Base-by-base conservation (phyloP, 306 rosid genomes). In the Datisca glomerata region DNA sequence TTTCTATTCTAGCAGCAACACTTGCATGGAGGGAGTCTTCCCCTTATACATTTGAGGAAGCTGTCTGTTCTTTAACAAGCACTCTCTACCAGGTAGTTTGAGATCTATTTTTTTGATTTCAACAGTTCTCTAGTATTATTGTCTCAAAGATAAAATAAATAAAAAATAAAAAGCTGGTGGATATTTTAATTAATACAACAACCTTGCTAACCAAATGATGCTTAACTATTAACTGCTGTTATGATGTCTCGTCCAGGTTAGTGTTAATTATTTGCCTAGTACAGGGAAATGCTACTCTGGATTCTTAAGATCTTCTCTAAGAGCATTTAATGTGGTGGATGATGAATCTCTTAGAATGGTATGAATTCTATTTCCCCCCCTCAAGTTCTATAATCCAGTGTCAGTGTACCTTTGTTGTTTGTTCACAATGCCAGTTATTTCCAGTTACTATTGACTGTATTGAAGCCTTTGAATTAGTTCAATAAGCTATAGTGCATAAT, bases 1-100 rank as follows among this genome's bases (percentile, higher is more conserved):
- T 66, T 72, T 89, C 97, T 59, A 41, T 76, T 53, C 59, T 89
- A 64, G 73, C 86, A 23, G 85, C 68, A 71, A 74, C 89, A 48
- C 73, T 89, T 54, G 83, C 80, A 34, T 89, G 97, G 97, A 71
- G 67, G 58, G 70, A 72, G 27, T 72, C 69, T 71, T 67, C 77
- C 50, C 64, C 39, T 63, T 69, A 66, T 29, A 72, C 81, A 45
- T 79, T 79, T 46, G 68, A 59, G 50, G 81, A 89, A 52, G 80
- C 89, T 24, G 39, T 72, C 56, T 33, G 48, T 55, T 76, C 72
- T 29, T 79, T 69, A 24, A 75, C 75, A 37, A 43, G 55, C 64
- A 72, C 79, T 57, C 71, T 89, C 46, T 13, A 61, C 55, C 94
- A 89, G 97, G 97, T 89, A 63, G 43, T 8, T 18, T 54, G 24